These are phyloP conservation scores for Xylariomycetidae sp. DNA, from an alignment of 2,329 filamentous ascomycete genomes.

Conservation along the genomic window DNA sequence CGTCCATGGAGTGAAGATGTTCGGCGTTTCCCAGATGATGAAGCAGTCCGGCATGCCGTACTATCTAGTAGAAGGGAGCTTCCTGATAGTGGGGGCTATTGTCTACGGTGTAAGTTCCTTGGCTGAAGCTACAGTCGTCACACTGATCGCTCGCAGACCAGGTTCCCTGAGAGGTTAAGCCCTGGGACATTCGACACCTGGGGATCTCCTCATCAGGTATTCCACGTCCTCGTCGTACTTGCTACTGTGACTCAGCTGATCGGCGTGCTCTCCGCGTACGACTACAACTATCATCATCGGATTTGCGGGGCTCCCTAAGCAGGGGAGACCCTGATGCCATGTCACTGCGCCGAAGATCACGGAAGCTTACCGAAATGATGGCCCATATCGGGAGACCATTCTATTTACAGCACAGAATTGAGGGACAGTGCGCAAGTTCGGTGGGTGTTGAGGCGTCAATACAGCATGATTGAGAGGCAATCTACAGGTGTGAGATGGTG, in stretches of 20 bases:
- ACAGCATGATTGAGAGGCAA: no score
- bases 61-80: slow-evolving; percentile 32
- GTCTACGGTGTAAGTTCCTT: slow-evolving; percentile 36
- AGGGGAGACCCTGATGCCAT: no score
- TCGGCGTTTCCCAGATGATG: slow-evolving; percentile 31
- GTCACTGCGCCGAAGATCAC: no score
- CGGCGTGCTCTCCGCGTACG: slow-evolving; percentile 24
- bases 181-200: slow-evolving; percentile 39
- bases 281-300: slow-evolving; percentile 21
- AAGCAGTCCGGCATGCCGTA: slow-evolving; percentile 35
- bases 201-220: slow-evolving; percentile 40
- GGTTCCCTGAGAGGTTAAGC: slow-evolving; percentile 35
- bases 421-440: no score
- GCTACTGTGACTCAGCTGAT: slow-evolving; percentile 33
- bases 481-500: no score
- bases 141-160: no score
- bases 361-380: no score
- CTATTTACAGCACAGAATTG: no score
- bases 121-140: no score
- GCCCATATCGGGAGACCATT: no score
- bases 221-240: slow-evolving; percentile 38
- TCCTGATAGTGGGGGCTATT: slow-evolving; percentile 30
- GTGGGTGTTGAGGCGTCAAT: no score
- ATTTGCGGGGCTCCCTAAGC: no score
- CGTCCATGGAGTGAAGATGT: slow-evolving; percentile 31